phyloP scores from a whole-genome alignment of 495 filamentous ascomycete genomes.

The Penicillium subrubescens region DNA sequence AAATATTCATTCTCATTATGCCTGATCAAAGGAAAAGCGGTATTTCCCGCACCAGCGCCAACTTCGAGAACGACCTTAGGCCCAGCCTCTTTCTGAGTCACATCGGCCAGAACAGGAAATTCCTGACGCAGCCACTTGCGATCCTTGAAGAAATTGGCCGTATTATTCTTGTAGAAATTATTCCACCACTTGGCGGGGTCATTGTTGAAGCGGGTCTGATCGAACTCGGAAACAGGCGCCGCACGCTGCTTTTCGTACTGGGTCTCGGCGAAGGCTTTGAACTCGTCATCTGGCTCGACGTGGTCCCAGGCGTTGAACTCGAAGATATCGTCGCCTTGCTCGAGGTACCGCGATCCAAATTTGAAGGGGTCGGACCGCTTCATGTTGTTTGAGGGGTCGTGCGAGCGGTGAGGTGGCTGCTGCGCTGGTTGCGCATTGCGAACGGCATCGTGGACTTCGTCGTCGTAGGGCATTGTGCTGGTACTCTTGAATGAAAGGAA shows the following conservation, averaged over 20 bases:
- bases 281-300: conserved; percentile 80
- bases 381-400: conserved; percentile 57
- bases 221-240: conserved; percentile 82
- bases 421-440: conserved; percentile 52
- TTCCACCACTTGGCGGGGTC: conserved; percentile 97
- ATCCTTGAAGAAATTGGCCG: conserved; percentile 96
- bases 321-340: conserved; percentile 81
- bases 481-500: background rate
- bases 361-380: conserved; percentile 92
- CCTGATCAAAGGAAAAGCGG: conserved; percentile 83
- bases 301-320: conserved; percentile 99
- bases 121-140: conserved; percentile 96
- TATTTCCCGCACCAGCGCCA: conserved; percentile 95
- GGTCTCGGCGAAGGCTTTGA: conserved; percentile 75
- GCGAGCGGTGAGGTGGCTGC: conserved; percentile 48
- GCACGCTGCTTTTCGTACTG: conserved; percentile 83
- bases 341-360: conserved; percentile 87
- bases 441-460: conserved; percentile 27
- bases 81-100: conserved; percentile 65
- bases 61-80: conserved; percentile 76
- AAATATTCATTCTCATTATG: conserved; percentile 79
- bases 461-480: conserved; percentile 28
- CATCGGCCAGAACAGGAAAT: conserved; percentile 77
- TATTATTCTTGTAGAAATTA: conserved; percentile 93
- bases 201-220: conserved; percentile 81